Conservation (phyloP, 148 eudicot genomes). For the Dysphania ambrosioides region DNA sequence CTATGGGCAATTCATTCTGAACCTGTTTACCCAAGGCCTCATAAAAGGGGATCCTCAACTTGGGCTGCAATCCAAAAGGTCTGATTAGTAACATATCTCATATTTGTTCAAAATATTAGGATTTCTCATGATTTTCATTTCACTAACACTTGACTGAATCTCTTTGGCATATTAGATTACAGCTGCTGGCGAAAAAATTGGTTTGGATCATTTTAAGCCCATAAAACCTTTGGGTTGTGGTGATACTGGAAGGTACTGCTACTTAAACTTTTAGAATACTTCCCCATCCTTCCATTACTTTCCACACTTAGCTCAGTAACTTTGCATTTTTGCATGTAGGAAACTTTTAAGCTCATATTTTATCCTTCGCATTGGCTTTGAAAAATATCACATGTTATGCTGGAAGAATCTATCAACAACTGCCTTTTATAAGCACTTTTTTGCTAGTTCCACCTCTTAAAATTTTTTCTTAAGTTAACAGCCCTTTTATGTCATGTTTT, state of each 20-base stretch:
- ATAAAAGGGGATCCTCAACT: constrained; percentile 57
- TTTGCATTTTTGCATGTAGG: neutral
- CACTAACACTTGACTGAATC: constrained; percentile 8
- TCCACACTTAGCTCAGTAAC: neutral
- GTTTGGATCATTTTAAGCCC: constrained; percentile 84
- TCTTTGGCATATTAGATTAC: constrained; percentile 42
- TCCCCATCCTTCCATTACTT: neutral
- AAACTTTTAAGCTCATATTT: neutral
- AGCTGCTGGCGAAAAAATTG: constrained; percentile 59
- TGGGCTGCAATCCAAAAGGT: constrained; percentile 96
- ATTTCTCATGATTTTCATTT: constrained; percentile 9
- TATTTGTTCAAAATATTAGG: neutral
- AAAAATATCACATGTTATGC: neutral
- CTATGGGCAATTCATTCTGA: constrained; percentile 92
- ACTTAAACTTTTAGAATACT: constrained; percentile 3
- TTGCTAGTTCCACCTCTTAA: neutral
- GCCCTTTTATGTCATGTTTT: neutral
- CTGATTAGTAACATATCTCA: neutral
- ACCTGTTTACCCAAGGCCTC: constrained; percentile 83
- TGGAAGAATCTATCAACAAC: neutral
- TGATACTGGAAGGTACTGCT: constrained; percentile 85
- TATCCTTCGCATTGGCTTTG: neutral
- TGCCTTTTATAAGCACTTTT: neutral
- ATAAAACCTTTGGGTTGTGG: constrained; percentile 95
- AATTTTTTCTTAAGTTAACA: neutral